Evolutionary conservation across 495 filamentous ascomycete species (phyloP).

Genomic region (Filosporella fistucella): DNA sequence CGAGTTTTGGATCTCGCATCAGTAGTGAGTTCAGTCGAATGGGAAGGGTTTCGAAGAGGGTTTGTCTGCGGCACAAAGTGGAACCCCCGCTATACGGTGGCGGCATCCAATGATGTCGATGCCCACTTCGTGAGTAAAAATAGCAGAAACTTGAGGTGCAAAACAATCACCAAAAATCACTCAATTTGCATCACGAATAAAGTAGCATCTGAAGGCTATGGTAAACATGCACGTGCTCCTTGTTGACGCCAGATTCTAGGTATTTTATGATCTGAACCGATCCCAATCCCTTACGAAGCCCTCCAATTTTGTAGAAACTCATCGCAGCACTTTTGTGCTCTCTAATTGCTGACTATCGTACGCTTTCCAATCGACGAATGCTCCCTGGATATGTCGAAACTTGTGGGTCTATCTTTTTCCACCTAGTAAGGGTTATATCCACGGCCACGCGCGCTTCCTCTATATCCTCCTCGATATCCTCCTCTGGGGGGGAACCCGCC

Average conservation of each 20-base stretch:
- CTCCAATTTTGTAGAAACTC: too few relatives aligned
- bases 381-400: too few relatives aligned
- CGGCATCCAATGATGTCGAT: too few relatives aligned
- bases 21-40: background rate
- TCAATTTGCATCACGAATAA: too few relatives aligned
- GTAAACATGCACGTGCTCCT: slow-evolving; percentile 12
- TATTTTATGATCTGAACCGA: background rate
- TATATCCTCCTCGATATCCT: slow-evolving; percentile 78
- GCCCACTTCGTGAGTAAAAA: slow-evolving; percentile 1
- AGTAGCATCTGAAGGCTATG: too few relatives aligned
- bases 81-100: background rate
- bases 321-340: too few relatives aligned
- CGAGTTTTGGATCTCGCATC: background rate
- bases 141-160: slow-evolving; percentile 9
- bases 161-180: too few relatives aligned
- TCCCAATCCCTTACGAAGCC: background rate
- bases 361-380: slow-evolving; percentile 11
- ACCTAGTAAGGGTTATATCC: slow-evolving; percentile 78
- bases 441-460: slow-evolving; percentile 68
- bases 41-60: background rate
- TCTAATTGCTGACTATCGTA: slow-evolving; percentile 13
- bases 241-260: slow-evolving; percentile 6
- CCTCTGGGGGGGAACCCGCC: slow-evolving; percentile 40
- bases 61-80: slow-evolving; percentile 16
- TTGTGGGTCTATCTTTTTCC: too few relatives aligned